Base-by-base conservation (phyloP, 1,284 basidiomycete genomes). In the Schizopora paradoxa region DNA sequence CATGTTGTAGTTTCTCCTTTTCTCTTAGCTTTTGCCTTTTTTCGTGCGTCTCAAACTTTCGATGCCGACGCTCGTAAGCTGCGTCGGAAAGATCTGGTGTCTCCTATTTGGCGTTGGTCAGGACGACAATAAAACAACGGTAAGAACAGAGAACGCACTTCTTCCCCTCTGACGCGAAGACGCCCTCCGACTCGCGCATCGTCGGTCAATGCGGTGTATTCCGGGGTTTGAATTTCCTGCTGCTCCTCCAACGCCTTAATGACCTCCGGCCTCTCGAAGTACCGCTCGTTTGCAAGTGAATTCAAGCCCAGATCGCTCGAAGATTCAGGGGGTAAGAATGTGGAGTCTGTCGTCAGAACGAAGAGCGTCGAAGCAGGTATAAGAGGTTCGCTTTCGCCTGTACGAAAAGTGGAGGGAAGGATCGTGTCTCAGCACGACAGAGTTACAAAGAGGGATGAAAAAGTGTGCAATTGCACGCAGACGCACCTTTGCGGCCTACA, bases 1-100 rank as follows among this genome's bases (percentile, higher is more conserved):
- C 89, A 53, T 91, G 85, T 61, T 86, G 82, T 49, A 96, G 76
- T 58, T 91, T 90, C 62, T 94, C 91, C 63, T 90, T 88, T 65
- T 95, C 91, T 45, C 90, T 77, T 32, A 90, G 69, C 2, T 90
- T 80, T 59, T 86, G 82, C 8, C 88, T 77, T 61, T 89, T 90
- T 64, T 95, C 92, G 47, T 89, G 83, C 13, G 76, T 77, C 61
- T 94, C 91, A 61, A 86, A 91, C 60, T 88, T 89, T 46, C 82
- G 77, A 64, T 95, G 92, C 31, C 89, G 77, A 48, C 79, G 79
- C 61, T 87, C 79, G 61, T 93, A 96, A n/a, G 77, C 78, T 13
- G 78, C 78, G 66, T 95, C 92, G 3, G 86, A 86, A 1, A 84
- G 88, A 62, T 92, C 90, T 51, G 76, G 71, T 14, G 66, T 64